Evolutionary conservation across 192 early-diverging fungal species (phyloP).

Genomic region (Rhizophagus clarus): DNA sequence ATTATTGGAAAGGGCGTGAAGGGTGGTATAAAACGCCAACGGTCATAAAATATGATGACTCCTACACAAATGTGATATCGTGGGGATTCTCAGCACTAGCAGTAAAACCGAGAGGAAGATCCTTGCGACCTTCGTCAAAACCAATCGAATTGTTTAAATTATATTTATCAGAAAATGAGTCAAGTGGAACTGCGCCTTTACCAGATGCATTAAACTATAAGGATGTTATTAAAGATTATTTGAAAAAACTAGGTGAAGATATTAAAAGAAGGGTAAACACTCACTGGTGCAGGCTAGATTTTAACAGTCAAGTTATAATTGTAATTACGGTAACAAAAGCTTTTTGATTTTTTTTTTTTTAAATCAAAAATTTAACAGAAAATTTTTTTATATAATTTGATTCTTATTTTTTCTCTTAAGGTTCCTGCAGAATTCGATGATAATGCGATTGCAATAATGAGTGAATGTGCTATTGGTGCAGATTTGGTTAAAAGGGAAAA

Average conservation of each 20-base stretch:
- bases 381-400: not conserved
- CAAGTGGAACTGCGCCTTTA: conserved; percentile 36
- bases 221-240: not conserved
- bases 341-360: not conserved
- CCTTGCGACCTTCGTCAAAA: not conserved
- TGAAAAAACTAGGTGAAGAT: not conserved
- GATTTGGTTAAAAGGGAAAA: not conserved
- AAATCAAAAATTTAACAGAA: not conserved
- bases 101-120: not conserved
- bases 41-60: conserved; percentile 10
- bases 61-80: not conserved
- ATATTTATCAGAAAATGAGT: conserved; percentile 42
- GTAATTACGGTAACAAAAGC: not conserved
- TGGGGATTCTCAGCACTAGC: not conserved
- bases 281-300: not conserved
- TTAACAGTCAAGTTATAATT: not conserved
- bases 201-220: not conserved
- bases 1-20: not conserved
- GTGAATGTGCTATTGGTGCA: not conserved
- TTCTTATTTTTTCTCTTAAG: not conserved
- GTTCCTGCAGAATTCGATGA: conserved; percentile 1
- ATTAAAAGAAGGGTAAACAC: not conserved
- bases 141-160: conserved; percentile 7
- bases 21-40: not conserved
- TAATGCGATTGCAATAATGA: not conserved